Evolutionary conservation across 345 rosid species (phyloP).

Genomic region (Salix exigua): DNA sequence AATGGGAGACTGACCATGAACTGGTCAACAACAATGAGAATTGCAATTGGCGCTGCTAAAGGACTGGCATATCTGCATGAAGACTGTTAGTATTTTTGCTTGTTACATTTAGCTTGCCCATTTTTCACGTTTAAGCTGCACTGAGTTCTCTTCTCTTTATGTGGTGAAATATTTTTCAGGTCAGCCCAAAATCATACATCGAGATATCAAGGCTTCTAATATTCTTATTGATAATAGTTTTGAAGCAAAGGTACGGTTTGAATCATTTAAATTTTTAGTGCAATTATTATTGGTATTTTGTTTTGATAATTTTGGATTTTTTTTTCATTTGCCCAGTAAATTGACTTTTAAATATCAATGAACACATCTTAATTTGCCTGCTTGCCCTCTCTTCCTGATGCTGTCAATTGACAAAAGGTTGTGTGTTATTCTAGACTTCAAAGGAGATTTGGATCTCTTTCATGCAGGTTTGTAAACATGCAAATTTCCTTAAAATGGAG

Average conservation of each 20-base stretch:
- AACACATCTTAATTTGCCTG: background rate
- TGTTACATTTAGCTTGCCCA: background rate
- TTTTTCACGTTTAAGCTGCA: background rate
- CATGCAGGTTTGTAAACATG: no score
- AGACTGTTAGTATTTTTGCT: slow-evolving; percentile 17
- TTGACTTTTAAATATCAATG: background rate
- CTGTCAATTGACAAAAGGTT: background rate
- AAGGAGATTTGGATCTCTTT: background rate
- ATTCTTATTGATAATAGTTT: slow-evolving; percentile 28
- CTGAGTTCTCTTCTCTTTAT: background rate
- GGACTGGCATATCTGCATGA: slow-evolving; percentile 25
- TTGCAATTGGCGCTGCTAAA: slow-evolving; percentile 22
- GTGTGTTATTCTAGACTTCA: background rate
- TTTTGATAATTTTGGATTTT: background rate
- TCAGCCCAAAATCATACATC: slow-evolving; percentile 30
- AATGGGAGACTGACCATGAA: slow-evolving; percentile 39
- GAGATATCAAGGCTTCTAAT: slow-evolving; percentile 29
- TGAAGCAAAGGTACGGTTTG: slow-evolving; percentile 23
- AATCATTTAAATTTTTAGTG: background rate
- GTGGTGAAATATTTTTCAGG: slow-evolving; percentile 5
- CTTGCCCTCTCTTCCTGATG: background rate
- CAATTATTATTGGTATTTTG: background rate
- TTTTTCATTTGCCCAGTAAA: background rate
- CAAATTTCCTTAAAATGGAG: background rate
- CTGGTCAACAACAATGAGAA: slow-evolving; percentile 19